A percentile compares a stretch with the other conserved stretches of the same genome.
Conservation (phyloP, 2,329 filamentous ascomycete species). For the Neonectria hederae region DNA sequence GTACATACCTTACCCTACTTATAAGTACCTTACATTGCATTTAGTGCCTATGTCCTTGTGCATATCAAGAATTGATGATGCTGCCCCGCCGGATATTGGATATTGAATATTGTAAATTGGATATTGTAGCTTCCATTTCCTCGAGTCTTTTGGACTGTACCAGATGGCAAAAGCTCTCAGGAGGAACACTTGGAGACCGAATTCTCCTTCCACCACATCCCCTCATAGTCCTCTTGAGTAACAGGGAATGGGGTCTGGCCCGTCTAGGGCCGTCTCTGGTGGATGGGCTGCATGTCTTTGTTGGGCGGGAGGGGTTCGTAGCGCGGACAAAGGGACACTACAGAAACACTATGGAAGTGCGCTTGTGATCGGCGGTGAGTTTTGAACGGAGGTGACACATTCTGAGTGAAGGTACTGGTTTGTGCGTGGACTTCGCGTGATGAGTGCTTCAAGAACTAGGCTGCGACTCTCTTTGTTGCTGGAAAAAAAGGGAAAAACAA, state of each 20-base stretch:
- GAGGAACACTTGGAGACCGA: too few species aligned
- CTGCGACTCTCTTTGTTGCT: conserved; percentile 10
- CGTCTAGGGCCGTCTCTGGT: conserved; percentile 25
- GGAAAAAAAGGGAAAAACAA: too few species aligned
- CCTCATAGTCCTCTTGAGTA: not conserved
- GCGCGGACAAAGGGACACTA: conserved; percentile 29
- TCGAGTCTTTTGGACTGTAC: not conserved
- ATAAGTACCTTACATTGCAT: too few species aligned
- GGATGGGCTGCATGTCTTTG: conserved; percentile 30
- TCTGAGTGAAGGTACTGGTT: conserved; percentile 2
- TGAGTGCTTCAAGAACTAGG: not conserved
- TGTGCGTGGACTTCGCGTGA: conserved; percentile 1
- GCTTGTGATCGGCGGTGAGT: conserved; percentile 34
- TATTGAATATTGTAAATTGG: not conserved
- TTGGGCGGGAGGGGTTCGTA: conserved; percentile 26
- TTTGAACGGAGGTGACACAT: conserved; percentile 18
- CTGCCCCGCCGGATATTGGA: not conserved
- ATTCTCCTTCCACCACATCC: not conserved
- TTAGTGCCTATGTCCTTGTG: not conserved
- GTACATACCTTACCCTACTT: too few species aligned
- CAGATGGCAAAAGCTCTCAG: not conserved
- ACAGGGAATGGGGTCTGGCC: conserved; percentile 18
- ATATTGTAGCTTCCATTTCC: not conserved
- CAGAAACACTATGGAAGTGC: conserved; percentile 22
- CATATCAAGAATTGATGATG: not conserved